These are phyloP conservation scores for Fusarium sororula DNA, from an alignment of 2,329 filamentous ascomycete genomes.

Conservation along the genomic window DNA sequence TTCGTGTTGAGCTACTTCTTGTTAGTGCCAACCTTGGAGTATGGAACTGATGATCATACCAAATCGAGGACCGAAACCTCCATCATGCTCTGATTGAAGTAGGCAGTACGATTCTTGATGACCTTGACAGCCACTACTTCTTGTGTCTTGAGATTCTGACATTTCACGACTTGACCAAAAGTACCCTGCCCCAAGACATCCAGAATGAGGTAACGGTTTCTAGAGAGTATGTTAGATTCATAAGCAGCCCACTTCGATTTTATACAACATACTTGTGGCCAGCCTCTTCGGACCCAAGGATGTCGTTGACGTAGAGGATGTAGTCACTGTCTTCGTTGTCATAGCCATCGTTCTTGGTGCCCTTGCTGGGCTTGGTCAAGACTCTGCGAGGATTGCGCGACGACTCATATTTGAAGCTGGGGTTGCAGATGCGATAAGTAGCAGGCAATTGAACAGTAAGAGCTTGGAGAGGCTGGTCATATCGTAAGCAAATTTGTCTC, in stretches of 20 bases:
- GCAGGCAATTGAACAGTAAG: constrained; percentile 91
- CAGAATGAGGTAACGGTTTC: constrained; percentile 94
- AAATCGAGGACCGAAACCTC: constrained; percentile 97
- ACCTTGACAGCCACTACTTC: constrained; percentile 99
- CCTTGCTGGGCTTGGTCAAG: constrained; percentile 97
- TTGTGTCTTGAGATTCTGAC: constrained; percentile 97
- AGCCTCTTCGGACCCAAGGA: constrained; percentile 95
- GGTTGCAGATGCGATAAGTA: constrained; percentile 98
- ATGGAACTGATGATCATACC: constrained; percentile 57
- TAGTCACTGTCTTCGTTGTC: constrained; percentile 99
- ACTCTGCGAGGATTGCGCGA: constrained; percentile 95
- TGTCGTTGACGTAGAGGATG: constrained; percentile 98
- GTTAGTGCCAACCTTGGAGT: constrained; percentile 37
- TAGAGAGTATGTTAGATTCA: constrained; percentile 46
- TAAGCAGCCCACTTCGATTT: neutral
- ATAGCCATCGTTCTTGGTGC: constrained; percentile 97
- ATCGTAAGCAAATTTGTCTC: constrained; percentile 15
- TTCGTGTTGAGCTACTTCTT: constrained; percentile 85
- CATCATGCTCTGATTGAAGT: constrained; percentile 99
- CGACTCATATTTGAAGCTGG: constrained; percentile 97
- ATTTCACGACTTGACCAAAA: constrained; percentile 98
- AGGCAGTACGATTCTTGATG: constrained; percentile 98
- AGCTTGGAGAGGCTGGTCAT: constrained; percentile 84
- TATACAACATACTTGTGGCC: constrained; percentile 83
- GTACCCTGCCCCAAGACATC: constrained; percentile 97